Evolutionary conservation across 768 basidiomycete species (phyloP), one percentile per base, ranked within the genome.

Genomic region (Coprinellus aureogranulatus): DNA sequence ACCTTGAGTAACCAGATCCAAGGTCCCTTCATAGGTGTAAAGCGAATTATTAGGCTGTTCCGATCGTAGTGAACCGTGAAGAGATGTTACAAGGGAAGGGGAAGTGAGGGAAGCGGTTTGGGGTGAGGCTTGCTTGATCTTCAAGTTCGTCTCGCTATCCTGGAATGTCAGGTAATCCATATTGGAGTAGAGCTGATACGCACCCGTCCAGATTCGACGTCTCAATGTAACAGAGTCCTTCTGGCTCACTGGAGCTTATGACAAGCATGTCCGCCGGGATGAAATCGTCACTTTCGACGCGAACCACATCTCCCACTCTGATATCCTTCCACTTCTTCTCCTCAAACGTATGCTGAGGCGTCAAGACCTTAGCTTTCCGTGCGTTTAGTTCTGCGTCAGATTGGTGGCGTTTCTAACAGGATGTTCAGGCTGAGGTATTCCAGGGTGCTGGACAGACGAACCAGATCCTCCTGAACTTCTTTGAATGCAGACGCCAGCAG

Each of bases 11-110:
- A 83, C 69, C 48, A 91, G 77, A 54, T 89, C 88, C 49, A 93
- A 65, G 9, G 89, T 84, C 60, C 89, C 85, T 79, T 98, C 95
- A 65, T 89, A 99, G 0, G 97, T 98, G 72, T 99, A 98, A 2
- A 99, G 75, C 0, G 94, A 96, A 65, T 95, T 97, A 72, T 99
- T 99, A 5, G 97, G 97, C 59, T 98, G 93, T 70, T 99, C 97
- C 8, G 92, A 96, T 44, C 94, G 87, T 23, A 99, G 77, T 14
- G 89, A 86, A 12, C 97, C 97, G 39, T 82, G 85, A 1, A 99
- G 78, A 6, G 83, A 70, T 18, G 81, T 78, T 41, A 94, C 88
- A 10, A 88, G 81, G 6, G 84, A 72, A 0, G 96, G 94, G 2
- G 91, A 84, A 4, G 88, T 93, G 42, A 98, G 80, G 4, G 80